phyloP scores from a whole-genome alignment of 1,139 yeast genomes.

The Taphrina deformans region DNA sequence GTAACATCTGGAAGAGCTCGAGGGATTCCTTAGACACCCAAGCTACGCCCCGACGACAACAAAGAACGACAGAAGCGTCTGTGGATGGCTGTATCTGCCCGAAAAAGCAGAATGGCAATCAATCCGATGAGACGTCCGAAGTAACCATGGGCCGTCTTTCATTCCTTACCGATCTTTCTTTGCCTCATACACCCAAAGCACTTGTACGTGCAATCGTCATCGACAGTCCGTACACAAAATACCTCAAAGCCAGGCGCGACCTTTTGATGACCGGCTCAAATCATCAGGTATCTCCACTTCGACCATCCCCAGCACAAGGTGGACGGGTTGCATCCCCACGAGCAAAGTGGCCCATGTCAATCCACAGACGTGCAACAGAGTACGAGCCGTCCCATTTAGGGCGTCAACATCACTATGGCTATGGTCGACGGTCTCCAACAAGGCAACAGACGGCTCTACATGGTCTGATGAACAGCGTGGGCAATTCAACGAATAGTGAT shows the following conservation, averaged over 20 bases:
- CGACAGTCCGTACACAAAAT: constrained; percentile 13
- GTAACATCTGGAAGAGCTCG: background rate
- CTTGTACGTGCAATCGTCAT: background rate
- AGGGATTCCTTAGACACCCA: background rate
- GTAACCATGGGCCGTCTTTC: background rate
- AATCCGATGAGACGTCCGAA: background rate
- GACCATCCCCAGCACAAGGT: background rate
- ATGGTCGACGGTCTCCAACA: background rate
- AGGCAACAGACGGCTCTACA: background rate
- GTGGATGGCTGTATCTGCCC: background rate
- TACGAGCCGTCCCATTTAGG: background rate
- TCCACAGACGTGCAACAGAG: background rate
- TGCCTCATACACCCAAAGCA: background rate
- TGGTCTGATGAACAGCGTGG: background rate
- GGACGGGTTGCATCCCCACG: background rate
- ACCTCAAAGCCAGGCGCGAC: constrained; percentile 6
- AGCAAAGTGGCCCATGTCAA: background rate
- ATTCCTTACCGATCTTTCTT: background rate
- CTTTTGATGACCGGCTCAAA: background rate
- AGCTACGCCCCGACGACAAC: background rate
- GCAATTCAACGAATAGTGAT: background rate
- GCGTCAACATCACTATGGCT: background rate
- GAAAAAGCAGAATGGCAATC: background rate
- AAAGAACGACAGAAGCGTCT: background rate
- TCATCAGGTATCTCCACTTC: background rate